Base-by-base conservation (phyloP, 352 stramenopile genomes). In the Globisporangium abappressorium region DNA sequence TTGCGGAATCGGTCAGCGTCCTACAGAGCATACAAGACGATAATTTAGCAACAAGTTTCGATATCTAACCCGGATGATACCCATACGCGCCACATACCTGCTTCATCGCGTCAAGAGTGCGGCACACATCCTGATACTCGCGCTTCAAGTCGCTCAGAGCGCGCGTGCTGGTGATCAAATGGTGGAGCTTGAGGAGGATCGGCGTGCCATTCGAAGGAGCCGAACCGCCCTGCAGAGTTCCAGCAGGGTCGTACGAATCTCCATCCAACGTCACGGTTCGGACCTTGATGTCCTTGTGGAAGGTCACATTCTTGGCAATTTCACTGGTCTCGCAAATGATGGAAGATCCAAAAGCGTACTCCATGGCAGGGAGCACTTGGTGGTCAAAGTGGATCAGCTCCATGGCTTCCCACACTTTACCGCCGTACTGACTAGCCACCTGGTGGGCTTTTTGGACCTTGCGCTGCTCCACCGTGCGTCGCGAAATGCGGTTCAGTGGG, bases 261-360 rank as follows among this genome's bases (percentile, higher is more conserved):
- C 98, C 98, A 69, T 99, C 97, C 20, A 99, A 76, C 6, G 98
- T 99, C 18, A 99, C 97, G 0, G 96, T 99, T 34, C 90, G 89
- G 14, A 97, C 93, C 71, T 97, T 98, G 51, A 99, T 98, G 68
- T 98, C 91, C 30, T 77, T 68, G 70, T 96, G 84, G 62, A 96
- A 96, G 0, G 89, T 96, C 49, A 96, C 85, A 43, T 87, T 88
- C 74, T 96, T 93, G 1, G 89, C 89, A 15, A 95, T 74, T 64
- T 98, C 94, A 53, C 94, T 97, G 14, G 83, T 97, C 68, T 99
- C 97, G 68, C 98, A 99, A 56, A 99, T 96, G 66, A 99, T 85
- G n/a, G 94, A 96, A 24, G 87, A 93, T n/a, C 98, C 98, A 76
- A 99, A 99, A 8, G 98, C 95, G 73, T 99, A 99, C 71, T 99